These are phyloP conservation scores for Pichia membranifaciens DNA, from an alignment of 805 yeast species.

Conservation along the genomic window DNA sequence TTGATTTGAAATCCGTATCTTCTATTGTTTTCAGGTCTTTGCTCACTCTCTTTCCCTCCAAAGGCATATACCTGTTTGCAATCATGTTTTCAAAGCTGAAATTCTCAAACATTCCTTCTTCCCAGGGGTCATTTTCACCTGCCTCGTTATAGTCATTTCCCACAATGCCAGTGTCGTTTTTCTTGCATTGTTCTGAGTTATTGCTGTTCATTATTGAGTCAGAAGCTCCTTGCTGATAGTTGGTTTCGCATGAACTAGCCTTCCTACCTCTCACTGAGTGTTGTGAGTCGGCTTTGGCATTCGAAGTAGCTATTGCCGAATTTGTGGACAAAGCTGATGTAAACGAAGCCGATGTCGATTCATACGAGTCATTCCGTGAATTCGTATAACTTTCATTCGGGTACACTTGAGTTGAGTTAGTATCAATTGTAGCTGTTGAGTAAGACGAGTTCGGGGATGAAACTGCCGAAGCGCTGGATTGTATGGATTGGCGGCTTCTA, in stretches of 20 bases:
- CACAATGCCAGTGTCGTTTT: background rate
- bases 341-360: background rate
- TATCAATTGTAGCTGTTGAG: background rate
- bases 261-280: background rate
- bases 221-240: too few species aligned
- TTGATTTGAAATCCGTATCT: background rate
- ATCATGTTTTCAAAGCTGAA: slow-evolving; percentile 13
- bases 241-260: background rate
- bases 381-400: background rate
- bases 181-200: too few species aligned
- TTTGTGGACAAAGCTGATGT: background rate
- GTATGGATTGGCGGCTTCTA: background rate
- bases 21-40: too few species aligned
- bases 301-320: background rate
- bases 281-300: background rate
- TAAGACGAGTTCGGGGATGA: background rate
- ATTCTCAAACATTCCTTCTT: slow-evolving; percentile 15
- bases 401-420: background rate
- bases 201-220: background rate
- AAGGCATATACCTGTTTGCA: slow-evolving; percentile 2
- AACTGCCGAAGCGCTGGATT: background rate
- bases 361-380: background rate
- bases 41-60: background rate
- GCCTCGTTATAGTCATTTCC: background rate
- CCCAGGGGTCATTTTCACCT: slow-evolving; percentile 3